Base-by-base conservation (phyloP, 73 alveolate genomes). In the Paramecium sexaurelia region DNA sequence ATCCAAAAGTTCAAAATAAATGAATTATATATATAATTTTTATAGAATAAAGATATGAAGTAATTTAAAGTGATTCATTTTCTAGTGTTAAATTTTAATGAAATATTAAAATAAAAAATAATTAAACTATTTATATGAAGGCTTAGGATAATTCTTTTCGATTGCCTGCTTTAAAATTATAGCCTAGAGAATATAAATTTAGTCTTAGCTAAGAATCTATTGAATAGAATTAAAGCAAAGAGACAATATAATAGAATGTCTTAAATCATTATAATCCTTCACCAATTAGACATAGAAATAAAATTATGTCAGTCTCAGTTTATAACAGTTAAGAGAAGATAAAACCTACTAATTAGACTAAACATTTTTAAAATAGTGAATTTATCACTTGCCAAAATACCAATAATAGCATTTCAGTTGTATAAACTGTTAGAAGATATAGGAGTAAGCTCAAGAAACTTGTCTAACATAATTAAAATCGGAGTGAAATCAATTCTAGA, bases 171-270 rank as follows among this genome's bases (percentile, higher is more conserved):
- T 32, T 61, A 26, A 61, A 61, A 32, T 32, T 61, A 61, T 61
- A 61, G 83, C 83, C 83, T 22, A 61, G 83, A 61, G 83, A 61
- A 61, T 61, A 61, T 61, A 61, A 61, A 32, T 61, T 61, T 61
- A 61, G 26, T 61, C 24, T 61, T 5, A 61, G 83, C 43, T 61
- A 61, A 61, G 83, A 61, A 32, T 61, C 83, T 10, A 61, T 61
- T 22, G 83, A 61, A 29, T 61, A 61, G 26, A 61, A 61, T 24
- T 61, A 29, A 32, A 61, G 83, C 47, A 61, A 61, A 32, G 83
- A 61, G 26, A 32, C 83, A 61, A 61, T 61, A 61, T 19, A 61
- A 19, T 32, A 61, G 43, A 61, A 32, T 61, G 47, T 13, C 11
- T 61, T 61, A 3, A 24, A 61, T 61, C 83, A 61, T 26, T 61